Base-by-base conservation (phyloP, 345 rosid species). In the Dipteronia dyeriana region DNA sequence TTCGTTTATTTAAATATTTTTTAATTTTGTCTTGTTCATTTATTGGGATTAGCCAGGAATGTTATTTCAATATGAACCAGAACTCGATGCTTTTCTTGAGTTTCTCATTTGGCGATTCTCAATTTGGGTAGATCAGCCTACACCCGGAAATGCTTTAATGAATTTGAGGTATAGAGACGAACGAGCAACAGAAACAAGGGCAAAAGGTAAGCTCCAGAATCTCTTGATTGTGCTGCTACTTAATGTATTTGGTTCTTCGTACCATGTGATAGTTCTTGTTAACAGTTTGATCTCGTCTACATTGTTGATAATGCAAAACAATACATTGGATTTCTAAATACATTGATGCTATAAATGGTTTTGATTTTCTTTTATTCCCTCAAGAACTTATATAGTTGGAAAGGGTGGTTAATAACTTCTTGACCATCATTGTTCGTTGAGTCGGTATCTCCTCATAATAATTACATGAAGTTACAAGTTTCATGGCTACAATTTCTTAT, bases 51-150 rank as follows among this genome's bases (percentile, higher is more conserved):
- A 96, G 98, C 99, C 99, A 88, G 99, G 99, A 86, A 89, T 97
- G 91, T 78, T 94, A 83, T 97, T 97, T 88, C 99, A 97, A 66
- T 94, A 91, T 83, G 98, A 97, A 84, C 95, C 99, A n/a, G 99
- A 97, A 81, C 97, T 94, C 10, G 97, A 96, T 82, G 98, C 98
- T 54, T 96, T 96, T 85, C 99, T 96, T 67, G 96, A 97, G 94
- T 97, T 94, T 85, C 96, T 97, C 76, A 97, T 97, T 81, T 97
- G 99, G 98, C 84, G 94, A 77, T 97, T 97, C 87, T 97, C 99
- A 66, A 91, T 97, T 79, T 97, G 99, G 99, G 97, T 94, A 67
- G 99, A 91, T 85, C 91, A 97, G 86, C 97, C 99, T n/a, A 92
- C 98, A 71, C 99, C 99, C 0, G 99, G 99, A 61, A 94, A 79